phyloP scores from a whole-genome alignment of 495 filamentous ascomycete genomes.

The Trichocladium uniseriatum region DNA sequence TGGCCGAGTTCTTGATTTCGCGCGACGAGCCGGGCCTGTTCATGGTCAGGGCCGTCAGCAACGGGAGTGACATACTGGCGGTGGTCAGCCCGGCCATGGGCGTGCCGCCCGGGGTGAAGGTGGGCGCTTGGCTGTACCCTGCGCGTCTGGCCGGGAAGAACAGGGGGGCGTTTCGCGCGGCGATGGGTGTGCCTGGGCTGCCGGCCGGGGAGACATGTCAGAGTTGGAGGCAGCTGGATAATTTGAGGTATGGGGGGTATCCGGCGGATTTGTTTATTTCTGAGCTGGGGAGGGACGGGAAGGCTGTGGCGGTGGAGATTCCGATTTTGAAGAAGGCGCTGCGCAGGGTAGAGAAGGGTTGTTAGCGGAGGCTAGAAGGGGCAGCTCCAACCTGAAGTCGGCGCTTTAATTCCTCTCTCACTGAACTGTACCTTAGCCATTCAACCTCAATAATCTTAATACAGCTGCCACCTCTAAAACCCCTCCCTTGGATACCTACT shows the following conservation, averaged over 20 bases:
- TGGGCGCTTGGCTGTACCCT: constrained; percentile 13
- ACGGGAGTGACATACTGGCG: constrained; percentile 9
- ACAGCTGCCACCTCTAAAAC: no score
- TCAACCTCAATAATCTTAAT: no score
- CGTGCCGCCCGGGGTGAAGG: not conserved
- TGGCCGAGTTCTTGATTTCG: not conserved
- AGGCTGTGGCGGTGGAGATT: constrained; percentile 8
- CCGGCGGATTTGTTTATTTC: constrained; percentile 12
- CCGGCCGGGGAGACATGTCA: not conserved
- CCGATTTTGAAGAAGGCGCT: constrained; percentile 7
- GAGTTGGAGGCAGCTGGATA: constrained; percentile 6
- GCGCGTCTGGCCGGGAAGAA: not conserved
- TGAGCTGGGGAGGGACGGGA: constrained; percentile 4
- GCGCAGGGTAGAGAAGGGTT: not conserved
- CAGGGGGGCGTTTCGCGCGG: constrained; percentile 6
- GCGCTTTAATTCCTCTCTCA: no score
- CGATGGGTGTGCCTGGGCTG: not conserved
- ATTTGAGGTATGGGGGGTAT: constrained; percentile 1
- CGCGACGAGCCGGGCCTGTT: not conserved
- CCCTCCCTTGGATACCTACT: no score
- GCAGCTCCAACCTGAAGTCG: no score
- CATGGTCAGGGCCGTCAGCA: not conserved
- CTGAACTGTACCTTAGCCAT: no score
- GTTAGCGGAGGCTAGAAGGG: no score
- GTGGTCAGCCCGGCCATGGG: not conserved